These are phyloP conservation scores for Tolypocladium cylindrosporum DNA, from an alignment of 2,329 filamentous ascomycete genomes.

Conservation along the genomic window DNA sequence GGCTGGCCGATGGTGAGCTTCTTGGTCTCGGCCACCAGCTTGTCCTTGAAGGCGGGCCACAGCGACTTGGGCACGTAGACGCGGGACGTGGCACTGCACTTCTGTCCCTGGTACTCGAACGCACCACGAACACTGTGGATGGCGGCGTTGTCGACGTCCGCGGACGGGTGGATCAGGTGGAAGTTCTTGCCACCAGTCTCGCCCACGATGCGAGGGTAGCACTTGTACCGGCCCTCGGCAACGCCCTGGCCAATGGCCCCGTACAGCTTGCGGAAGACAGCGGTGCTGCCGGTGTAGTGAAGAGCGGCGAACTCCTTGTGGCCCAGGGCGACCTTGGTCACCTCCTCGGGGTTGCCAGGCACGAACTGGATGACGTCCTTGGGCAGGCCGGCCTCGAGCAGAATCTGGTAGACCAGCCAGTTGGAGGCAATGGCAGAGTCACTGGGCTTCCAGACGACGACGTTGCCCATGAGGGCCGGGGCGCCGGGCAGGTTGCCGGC, in stretches of 20 bases:
- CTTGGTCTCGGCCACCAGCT: constrained; percentile 57
- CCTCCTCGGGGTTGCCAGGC: constrained; percentile 74
- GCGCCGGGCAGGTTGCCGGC: constrained; percentile 76
- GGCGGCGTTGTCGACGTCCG: constrained; percentile 69
- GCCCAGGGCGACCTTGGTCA: constrained; percentile 67
- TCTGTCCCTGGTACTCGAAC: constrained; percentile 87
- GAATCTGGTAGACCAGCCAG: constrained; percentile 82
- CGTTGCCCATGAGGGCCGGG: constrained; percentile 84
- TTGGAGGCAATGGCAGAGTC: constrained; percentile 82
- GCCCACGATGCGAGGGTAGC: constrained; percentile 81
- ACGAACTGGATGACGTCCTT: constrained; percentile 89
- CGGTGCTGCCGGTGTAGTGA: constrained; percentile 89
- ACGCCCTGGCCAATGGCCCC: constrained; percentile 76
- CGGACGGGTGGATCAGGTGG: constrained; percentile 69
- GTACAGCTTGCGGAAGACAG: constrained; percentile 82
- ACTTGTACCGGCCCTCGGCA: constrained; percentile 69
- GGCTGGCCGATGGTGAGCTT: constrained; percentile 63
- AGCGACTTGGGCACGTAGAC: constrained; percentile 67
- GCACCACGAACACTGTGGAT: constrained; percentile 77
- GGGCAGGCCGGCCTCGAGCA: constrained; percentile 84
- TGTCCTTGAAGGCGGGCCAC: constrained; percentile 61
- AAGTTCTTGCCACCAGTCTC: constrained; percentile 95
- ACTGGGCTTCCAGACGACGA: constrained; percentile 95
- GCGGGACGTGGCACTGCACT: constrained; percentile 78
- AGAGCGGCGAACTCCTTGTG: constrained; percentile 81